These are phyloP conservation scores for Ophioceras dolichostomum DNA, from an alignment of 2,329 filamentous ascomycete genomes.

Conservation along the genomic window DNA sequence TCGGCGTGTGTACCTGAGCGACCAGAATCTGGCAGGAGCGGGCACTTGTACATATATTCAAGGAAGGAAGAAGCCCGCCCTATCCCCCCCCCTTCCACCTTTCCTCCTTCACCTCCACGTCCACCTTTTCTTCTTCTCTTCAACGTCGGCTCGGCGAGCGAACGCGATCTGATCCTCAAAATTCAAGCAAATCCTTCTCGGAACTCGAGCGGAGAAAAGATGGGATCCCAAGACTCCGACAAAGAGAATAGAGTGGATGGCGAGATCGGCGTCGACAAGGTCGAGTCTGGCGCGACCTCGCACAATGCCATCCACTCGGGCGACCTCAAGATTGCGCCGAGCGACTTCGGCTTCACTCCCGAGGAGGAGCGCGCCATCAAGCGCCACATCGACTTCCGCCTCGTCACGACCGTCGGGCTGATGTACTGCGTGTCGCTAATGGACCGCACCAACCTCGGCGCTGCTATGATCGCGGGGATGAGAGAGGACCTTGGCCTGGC, in stretches of 20 bases:
- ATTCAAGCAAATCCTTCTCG: background rate
- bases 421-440: conserved; percentile 69
- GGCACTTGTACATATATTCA: too few relatives aligned
- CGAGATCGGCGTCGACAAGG: background rate
- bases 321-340: conserved; percentile 17
- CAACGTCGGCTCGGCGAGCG: too few relatives aligned
- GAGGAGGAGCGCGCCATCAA: conserved; percentile 58
- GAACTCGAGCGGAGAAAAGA: conserved; percentile 4
- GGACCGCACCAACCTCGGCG: conserved; percentile 67
- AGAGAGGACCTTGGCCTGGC: conserved; percentile 28
- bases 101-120: background rate
- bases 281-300: background rate
- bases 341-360: conserved; percentile 37
- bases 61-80: too few relatives aligned
- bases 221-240: background rate
- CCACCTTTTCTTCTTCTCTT: background rate
- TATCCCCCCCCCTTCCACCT: too few relatives aligned
- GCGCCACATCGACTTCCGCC: conserved; percentile 52
- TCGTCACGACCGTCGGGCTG: conserved; percentile 47
- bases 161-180: too few relatives aligned
- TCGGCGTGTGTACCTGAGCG: too few relatives aligned
- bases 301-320: conserved; percentile 11
- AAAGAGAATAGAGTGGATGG: conserved; percentile 1
- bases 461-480: conserved; percentile 60
- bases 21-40: too few relatives aligned